Evolutionary conservation across 306 rosid species (phyloP), one percentile per base, ranked within the genome.

Genomic region (Quercus variabilis): DNA sequence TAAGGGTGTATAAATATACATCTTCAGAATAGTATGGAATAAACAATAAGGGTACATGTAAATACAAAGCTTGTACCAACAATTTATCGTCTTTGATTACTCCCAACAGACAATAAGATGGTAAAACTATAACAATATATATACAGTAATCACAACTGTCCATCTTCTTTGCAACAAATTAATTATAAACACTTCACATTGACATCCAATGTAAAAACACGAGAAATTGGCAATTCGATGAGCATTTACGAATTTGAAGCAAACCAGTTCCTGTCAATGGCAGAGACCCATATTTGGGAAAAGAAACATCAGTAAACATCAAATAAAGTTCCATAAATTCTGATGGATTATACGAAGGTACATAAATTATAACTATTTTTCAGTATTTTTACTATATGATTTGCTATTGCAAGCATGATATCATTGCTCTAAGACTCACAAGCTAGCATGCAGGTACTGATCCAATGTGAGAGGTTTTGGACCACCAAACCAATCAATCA

Each of bases 401-500:
- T 49, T 62, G 63, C 76, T 77, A 51, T 54, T 63, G 23, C 71
- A 43, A 55, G 41, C 49, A 74, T 15, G 63, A 30, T 57, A 12
- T 79, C 55, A 18, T 69, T 12, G 19, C n/a, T 75, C 28, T 43
- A 28, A 18, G 76, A 83, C 92, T 88, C 83, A 88, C 91, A 63
- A 25, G 78, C 86, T 84, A 5, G 73, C 73, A 76, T 89, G 89
- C 5, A 94, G 85, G 81, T 94, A 94, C 77, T 92, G 80, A 31
- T 91, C 92, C 75, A 86, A 85, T 0, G 91, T 82, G 75, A 95
- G 84, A 73, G 97, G 98, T 84, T 92, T 95, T 12, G 99, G 90
- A 71, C 98, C 95, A 59, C 98, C 99, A 46, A 90, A 92, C 95
- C 94, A 91, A 84, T 91, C 82, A 13, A 91, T 89, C 87, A 95